phyloP scores from a whole-genome alignment of 495 filamentous ascomycete species.

The Platismatia glauca region DNA sequence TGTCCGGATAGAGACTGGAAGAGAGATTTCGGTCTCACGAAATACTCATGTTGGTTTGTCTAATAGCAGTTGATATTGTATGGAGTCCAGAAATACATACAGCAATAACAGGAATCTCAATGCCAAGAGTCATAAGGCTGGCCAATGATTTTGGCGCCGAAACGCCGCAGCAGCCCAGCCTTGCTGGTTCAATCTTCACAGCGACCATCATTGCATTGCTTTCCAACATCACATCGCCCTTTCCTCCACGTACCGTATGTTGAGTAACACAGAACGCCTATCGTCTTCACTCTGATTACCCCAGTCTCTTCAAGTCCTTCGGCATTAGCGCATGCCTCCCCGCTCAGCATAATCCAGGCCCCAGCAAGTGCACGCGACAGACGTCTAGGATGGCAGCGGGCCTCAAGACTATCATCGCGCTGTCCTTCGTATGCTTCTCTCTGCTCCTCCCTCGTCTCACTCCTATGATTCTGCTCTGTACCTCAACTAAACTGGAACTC shows the following conservation, averaged over 20 bases:
- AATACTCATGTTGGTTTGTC: too few relatives aligned
- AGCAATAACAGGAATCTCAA: neutral
- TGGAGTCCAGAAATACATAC: too few relatives aligned
- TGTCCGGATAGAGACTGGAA: too few relatives aligned
- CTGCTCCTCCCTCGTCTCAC: neutral
- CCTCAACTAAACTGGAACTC: neutral
- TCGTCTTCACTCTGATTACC: neutral
- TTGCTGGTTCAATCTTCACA: neutral
- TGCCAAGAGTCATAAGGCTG: neutral
- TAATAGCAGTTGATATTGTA: too few relatives aligned
- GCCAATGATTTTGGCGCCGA: neutral
- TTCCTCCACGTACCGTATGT: too few relatives aligned
- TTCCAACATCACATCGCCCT: neutral
- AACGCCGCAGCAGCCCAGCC: neutral
- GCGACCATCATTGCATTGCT: neutral
- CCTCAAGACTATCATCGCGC: conserved; percentile 95
- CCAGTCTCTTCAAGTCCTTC: neutral
- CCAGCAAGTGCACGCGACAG: conserved; percentile 7
- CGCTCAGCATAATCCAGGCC: conserved; percentile 1
- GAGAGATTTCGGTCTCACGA: too few relatives aligned
- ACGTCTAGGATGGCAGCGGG: conserved; percentile 70
- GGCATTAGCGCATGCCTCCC: neutral
- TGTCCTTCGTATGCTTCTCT: conserved; percentile 70
- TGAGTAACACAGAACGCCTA: neutral
- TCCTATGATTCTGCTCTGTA: neutral